These are phyloP conservation scores for Salvia sclarea DNA, from an alignment of 305 asterid species.

Conservation along the genomic window DNA sequence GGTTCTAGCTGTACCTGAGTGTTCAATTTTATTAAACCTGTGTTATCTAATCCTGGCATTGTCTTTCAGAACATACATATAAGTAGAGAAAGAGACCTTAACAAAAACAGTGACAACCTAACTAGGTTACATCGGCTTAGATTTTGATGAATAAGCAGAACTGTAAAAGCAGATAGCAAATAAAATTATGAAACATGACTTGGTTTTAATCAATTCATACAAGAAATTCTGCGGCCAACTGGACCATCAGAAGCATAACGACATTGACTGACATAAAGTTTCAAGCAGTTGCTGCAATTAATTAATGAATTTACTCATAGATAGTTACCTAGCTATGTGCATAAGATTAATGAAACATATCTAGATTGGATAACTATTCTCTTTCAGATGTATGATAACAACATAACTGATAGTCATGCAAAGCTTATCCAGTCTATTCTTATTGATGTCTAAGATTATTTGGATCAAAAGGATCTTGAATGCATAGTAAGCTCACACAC, in stretches of 20 bases:
- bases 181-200: slow-evolving; percentile 7
- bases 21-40: slow-evolving; percentile 23
- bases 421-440: not conserved
- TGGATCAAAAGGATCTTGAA: not conserved
- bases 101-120: not conserved
- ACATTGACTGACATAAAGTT: not conserved
- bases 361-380: not conserved
- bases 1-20: slow-evolving; percentile 87
- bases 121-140: not conserved
- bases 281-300: slow-evolving; percentile 1
- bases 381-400: too few species aligned
- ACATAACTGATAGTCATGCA: slow-evolving; percentile 6
- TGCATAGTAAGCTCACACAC: not conserved
- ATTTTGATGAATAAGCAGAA: slow-evolving; percentile 1
- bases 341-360: slow-evolving; percentile 8
- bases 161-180: not conserved
- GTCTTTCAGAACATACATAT: slow-evolving; percentile 2
- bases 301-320: slow-evolving; percentile 10
- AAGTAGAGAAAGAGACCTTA: not conserved
- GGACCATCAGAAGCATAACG: not conserved
- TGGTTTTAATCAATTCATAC: slow-evolving; percentile 10
- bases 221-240: not conserved
- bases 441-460: not conserved
- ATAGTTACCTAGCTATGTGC: slow-evolving; percentile 17
- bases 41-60: slow-evolving; percentile 9